Base-by-base conservation (phyloP, 768 basidiomycete species). In the Podaxis sp. region DNA sequence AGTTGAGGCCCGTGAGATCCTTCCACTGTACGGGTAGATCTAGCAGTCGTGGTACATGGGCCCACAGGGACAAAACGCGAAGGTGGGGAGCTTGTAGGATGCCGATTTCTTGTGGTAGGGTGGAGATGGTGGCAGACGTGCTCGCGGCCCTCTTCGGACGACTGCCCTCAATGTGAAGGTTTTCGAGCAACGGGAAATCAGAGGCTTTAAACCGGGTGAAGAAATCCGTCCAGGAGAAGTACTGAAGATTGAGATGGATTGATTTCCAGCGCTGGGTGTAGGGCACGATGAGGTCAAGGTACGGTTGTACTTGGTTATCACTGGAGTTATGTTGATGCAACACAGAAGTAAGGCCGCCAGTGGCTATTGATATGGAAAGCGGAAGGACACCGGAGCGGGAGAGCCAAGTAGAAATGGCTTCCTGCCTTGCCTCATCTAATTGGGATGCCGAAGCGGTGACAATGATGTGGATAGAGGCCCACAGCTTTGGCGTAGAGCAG, bases 401-500 rank as follows among this genome's bases (percentile, higher is more conserved):
- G 29, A 61, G 52, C 60, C 60, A 61, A 3, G 60, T 24, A 24
- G 52, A 47, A 19, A 61, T 55, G 27, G 53, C 60, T 4, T 55
- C n/a, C 29, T 22, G 24, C 53, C 29, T 55, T 29, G 43, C 51
- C 29, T 40, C n/a, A 17, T 36, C 41, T 33, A 24, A 19, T n/a
- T 29, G n/a, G 37, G 40, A 4, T 2, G 40, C 19, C 13, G 24
- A 13, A 24, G 25, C 7, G 22, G 57, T 27, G 4, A 24, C 24
- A 19, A 47, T 2, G 37, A 66, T 63, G 41, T 66, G 65, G n/a
- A 66, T 55, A 9, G 61, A 46, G 3, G 49, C 43, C 57, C 64
- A 64, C 36, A 66, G 47, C 19, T 29, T 53, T 25, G 63, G 66
- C 6, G 60, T 64, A n/a, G 64, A 65, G 4, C 57, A 60, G 22